Base-by-base conservation (phyloP, 1,284 basidiomycete genomes). In the Ustilago trichophora region DNA sequence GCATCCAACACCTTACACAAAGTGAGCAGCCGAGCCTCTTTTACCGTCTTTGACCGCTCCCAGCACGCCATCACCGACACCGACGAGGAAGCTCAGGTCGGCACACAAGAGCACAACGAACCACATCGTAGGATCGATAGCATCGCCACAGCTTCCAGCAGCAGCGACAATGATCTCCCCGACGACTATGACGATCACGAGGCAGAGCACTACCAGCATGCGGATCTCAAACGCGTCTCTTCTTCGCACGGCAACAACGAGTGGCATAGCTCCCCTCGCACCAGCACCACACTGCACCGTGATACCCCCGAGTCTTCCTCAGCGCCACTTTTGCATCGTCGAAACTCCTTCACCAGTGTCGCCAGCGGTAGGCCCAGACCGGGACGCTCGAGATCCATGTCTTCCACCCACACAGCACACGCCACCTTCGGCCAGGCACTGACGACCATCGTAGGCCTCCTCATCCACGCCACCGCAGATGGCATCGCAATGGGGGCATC, bases 401-500 rank as follows among this genome's bases (percentile, higher is more conserved):
- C n/a, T n/a, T n/a, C n/a, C n/a, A n/a, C n/a, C n/a, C n/a, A n/a
- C n/a, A n/a, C n/a, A n/a, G n/a, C n/a, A n/a, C n/a, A n/a, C n/a
- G n/a, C n/a, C n/a, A n/a, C n/a, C 37, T 68, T 78, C 16, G 48
- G 62, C 2, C 59, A 55, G 32, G 71, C 75, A 13, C 41, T 80
- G 13, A 68, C 76, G 6, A 66, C 63, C 10, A 62, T 80, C 13
- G 44, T 76, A 18, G 78, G 78, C 3, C 47, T 80, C 15, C 42
- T 79, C 18, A 74, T 80, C 44, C 78, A 80, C 42, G 77, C 77
- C 3, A 55, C 63, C 3, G 76, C 77, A 2, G 78, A 80, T 31
- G 78, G 78, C 1, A 76, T 80, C 10, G 78, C 78, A 5, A 75
- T 80, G 73, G 78, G 78, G 9, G 76, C 78, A 3, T 67, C 64